Evolutionary conservation across 768 basidiomycete genomes (phyloP).

Genomic region (Suillus alpinus): DNA sequence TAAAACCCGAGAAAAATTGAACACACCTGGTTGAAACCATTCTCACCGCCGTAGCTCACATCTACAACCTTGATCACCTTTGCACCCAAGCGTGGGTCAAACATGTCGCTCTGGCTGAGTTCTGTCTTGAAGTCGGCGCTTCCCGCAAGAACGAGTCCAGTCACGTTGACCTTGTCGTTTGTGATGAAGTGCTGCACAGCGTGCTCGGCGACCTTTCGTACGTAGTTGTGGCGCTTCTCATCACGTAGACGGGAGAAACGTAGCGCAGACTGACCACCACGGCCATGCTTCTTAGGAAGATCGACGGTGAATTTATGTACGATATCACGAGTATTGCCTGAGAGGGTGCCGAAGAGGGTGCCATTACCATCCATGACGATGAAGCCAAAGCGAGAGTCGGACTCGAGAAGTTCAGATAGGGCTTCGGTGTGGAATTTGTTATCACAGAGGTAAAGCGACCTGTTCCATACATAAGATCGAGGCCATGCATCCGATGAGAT

Average conservation of each 20-base stretch:
- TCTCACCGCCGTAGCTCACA: conserved; percentile 97
- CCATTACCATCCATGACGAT: conserved; percentile 99
- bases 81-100: conserved; percentile 81
- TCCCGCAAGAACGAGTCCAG: conserved; percentile 93
- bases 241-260: conserved; percentile 99
- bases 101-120: conserved; percentile 93
- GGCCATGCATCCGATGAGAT: neutral
- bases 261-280: conserved; percentile 98
- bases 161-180: conserved; percentile 97
- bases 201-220: conserved; percentile 95
- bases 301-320: conserved; percentile 99
- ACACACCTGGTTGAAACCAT: conserved; percentile 96
- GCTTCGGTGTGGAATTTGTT: conserved; percentile 99
- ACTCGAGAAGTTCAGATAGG: conserved; percentile 92
- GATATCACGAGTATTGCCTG: conserved; percentile 96
- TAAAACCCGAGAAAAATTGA: neutral
- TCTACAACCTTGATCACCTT: conserved; percentile 99
- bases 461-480: conserved; percentile 29
- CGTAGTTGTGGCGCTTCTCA: conserved; percentile 99
- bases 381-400: conserved; percentile 97
- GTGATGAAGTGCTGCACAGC: conserved; percentile 99
- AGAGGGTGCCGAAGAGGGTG: conserved; percentile 90
- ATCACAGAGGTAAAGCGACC: conserved; percentile 97
- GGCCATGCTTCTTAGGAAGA: conserved; percentile 98
- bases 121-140: conserved; percentile 99